phyloP scores from a whole-genome alignment of 1,284 basidiomycete species.

The Athelia psychrophila region DNA sequence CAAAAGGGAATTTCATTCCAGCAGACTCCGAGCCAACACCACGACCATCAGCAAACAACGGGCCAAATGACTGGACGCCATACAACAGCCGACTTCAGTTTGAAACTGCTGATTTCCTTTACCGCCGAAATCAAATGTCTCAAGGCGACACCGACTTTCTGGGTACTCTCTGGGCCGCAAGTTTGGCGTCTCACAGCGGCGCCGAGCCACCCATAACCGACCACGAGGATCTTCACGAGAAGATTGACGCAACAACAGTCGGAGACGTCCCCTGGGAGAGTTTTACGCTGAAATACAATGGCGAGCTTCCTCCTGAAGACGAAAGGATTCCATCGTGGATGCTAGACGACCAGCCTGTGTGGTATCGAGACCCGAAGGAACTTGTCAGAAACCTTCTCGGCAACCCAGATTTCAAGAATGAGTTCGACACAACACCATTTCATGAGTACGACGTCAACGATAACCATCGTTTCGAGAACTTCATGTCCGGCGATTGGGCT shows the following conservation, averaged over 20 bases:
- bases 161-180: constrained; percentile 14
- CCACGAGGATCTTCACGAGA: not conserved
- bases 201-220: not conserved
- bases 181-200: constrained; percentile 1
- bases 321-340: not conserved
- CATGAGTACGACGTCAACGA: not conserved
- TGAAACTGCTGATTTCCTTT: not conserved
- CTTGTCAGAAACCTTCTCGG: not conserved
- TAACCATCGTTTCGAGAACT: not conserved
- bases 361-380: not conserved
- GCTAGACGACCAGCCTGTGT: not conserved
- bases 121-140: constrained; percentile 2
- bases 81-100: not conserved
- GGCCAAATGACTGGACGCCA: not conserved
- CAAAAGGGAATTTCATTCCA: not conserved
- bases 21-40: not conserved
- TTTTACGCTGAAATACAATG: not conserved
- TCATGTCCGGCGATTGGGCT: constrained; percentile 1
- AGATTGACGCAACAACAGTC: not conserved
- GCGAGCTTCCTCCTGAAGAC: not conserved
- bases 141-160: constrained; percentile 9
- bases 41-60: not conserved
- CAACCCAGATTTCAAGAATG: not conserved
- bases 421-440: not conserved
- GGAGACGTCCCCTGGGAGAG: not conserved